A percentile compares a stretch with the other conserved stretches of the same genome.
These are phyloP conservation scores for Butyriboletus loyo DNA, from an alignment of 768 basidiomycete species.

Conservation along the genomic window DNA sequence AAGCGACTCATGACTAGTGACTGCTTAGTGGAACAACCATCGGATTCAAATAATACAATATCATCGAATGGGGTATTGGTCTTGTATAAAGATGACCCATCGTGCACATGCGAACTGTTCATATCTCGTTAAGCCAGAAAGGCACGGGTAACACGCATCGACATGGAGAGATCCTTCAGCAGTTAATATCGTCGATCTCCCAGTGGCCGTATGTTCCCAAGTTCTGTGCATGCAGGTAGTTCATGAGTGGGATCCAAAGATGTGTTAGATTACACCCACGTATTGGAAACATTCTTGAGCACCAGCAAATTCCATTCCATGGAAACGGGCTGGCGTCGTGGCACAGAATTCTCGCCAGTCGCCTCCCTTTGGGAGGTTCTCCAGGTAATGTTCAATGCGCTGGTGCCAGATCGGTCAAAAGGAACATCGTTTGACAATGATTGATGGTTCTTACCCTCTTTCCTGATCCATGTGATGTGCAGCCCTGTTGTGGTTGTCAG, in stretches of 20 bases:
- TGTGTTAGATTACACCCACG: not conserved
- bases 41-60: not conserved
- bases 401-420: slow-evolving; percentile 2
- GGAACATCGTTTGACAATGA: not conserved
- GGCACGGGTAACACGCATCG: not conserved
- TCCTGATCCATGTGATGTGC: slow-evolving; percentile 21
- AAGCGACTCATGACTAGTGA: too few relatives aligned
- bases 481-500: slow-evolving; percentile 18
- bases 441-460: slow-evolving; percentile 21
- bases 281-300: not conserved
- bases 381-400: slow-evolving; percentile 23
- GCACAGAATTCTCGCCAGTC: slow-evolving; percentile 35
- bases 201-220: slow-evolving; percentile 21
- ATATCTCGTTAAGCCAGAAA: not conserved
- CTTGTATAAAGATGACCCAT: not conserved
- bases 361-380: slow-evolving; percentile 24
- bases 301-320: slow-evolving; percentile 19
- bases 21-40: too few relatives aligned
- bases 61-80: not conserved
- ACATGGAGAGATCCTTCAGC: not conserved
- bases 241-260: not conserved
- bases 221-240: not conserved
- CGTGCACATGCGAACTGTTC: not conserved
- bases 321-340: slow-evolving; percentile 30
- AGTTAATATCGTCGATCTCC: slow-evolving; percentile 21